A percentile compares a stretch with the other conserved stretches of the same genome.
Conservation (phyloP, 176 grass and related monocot species). For the Pontederia paniculata region DNA sequence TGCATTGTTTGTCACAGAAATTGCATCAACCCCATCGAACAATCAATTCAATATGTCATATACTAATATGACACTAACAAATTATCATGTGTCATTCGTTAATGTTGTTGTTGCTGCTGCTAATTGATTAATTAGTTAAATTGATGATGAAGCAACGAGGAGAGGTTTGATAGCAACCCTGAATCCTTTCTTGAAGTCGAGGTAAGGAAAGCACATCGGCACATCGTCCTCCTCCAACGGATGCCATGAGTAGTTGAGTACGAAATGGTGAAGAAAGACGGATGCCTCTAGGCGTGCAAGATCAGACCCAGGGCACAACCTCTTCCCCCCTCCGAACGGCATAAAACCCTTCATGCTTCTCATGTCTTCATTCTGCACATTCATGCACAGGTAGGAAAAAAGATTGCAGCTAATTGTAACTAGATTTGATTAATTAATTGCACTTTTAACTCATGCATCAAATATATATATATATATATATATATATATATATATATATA, state of each 20-base stretch:
- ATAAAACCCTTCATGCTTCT: neutral
- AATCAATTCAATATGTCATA: no score
- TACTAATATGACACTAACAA: no score
- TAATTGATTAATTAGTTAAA: no score
- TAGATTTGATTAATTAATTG: neutral
- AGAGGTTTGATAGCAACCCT: constrained; percentile 4
- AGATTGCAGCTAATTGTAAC: no score
- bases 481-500: no score
- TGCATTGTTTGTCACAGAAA: no score
- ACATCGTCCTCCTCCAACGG: neutral
- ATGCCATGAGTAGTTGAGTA: constrained; percentile 12
- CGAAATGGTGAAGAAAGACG: constrained; percentile 8
- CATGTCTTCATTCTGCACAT: neutral
- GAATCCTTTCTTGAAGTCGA: constrained; percentile 9
- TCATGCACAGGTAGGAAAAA: neutral
- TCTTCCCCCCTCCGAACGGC: constrained; percentile 12
- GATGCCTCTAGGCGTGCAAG: neutral
- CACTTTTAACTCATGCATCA: no score
- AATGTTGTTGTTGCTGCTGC: no score
- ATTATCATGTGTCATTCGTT: no score
- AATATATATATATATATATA: no score
- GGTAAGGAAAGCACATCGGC: constrained; percentile 13
- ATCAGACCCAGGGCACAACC: constrained; percentile 10
- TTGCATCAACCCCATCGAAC: no score
- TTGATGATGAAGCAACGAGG: neutral